These are phyloP conservation scores for Eucalyptus coolabah DNA, from an alignment of 345 rosid species.

Conservation along the genomic window DNA sequence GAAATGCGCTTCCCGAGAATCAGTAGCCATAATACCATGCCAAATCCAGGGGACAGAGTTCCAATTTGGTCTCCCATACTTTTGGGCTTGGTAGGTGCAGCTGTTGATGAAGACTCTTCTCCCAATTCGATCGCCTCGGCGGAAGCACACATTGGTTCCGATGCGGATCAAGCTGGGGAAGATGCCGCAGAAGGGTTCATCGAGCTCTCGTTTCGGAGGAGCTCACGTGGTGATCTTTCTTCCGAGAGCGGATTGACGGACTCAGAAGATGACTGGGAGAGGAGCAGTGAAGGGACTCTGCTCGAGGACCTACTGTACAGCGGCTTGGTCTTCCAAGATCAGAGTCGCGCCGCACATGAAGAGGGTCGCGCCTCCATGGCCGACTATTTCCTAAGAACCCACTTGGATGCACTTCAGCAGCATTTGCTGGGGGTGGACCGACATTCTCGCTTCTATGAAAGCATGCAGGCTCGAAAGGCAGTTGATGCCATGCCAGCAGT, in stretches of 20 bases:
- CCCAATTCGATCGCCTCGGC: neutral
- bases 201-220: neutral
- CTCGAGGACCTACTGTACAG: neutral
- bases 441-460: neutral
- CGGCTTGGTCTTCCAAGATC: constrained; percentile 3
- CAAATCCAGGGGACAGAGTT: constrained; percentile 8
- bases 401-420: constrained; percentile 11
- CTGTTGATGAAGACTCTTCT: neutral
- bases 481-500: constrained; percentile 27
- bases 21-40: neutral
- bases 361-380: neutral
- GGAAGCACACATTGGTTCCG: neutral
- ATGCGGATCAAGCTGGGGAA: neutral
- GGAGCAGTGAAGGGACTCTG: neutral
- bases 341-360: neutral
- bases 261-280: constrained; percentile 5
- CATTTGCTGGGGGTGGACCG: neutral
- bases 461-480: neutral
- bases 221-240: neutral
- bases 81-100: constrained; percentile 22
- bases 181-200: neutral
- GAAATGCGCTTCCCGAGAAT: constrained; percentile 5
- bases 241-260: neutral
- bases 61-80: constrained; percentile 26
- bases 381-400: constrained; percentile 30